phyloP scores from a whole-genome alignment of 1,284 basidiomycete species.

The Leccinum brunneo-olivaceum region DNA sequence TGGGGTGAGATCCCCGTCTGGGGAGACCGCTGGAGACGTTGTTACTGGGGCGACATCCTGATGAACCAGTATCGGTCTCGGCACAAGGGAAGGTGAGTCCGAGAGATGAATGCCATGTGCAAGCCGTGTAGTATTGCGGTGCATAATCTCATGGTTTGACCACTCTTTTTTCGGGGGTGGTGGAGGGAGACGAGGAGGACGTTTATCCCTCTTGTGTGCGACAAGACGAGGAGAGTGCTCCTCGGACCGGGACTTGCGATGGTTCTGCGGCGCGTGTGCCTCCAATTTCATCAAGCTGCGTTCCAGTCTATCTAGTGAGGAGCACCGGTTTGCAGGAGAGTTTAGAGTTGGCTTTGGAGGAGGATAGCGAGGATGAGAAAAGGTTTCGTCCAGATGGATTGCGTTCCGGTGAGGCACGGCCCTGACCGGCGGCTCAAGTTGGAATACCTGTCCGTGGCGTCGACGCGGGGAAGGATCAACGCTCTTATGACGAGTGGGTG shows the following conservation, averaged over 20 bases:
- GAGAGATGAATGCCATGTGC: conserved; percentile 5
- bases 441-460: conserved; percentile 27
- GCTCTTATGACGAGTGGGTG: conserved; percentile 12
- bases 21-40: background rate
- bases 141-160: conserved; percentile 5
- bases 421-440: conserved; percentile 7
- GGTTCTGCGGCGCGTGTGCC: conserved; percentile 22
- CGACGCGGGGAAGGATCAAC: conserved; percentile 13
- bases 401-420: background rate
- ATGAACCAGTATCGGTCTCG: conserved; percentile 1
- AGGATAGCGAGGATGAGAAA: conserved; percentile 15
- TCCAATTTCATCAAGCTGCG: conserved; percentile 25
- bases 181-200: conserved; percentile 20
- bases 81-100: conserved; percentile 4
- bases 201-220: conserved; percentile 7
- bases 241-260: conserved; percentile 26
- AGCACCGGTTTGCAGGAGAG: conserved; percentile 14
- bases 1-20: conserved; percentile 11
- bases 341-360: conserved; percentile 17
- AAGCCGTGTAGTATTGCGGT: background rate
- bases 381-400: conserved; percentile 12
- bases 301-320: conserved; percentile 30
- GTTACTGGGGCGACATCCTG: background rate
- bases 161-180: conserved; percentile 13
- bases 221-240: conserved; percentile 3